Base-by-base conservation (phyloP, 805 yeast genomes). In the Teunomyces funiuensis region DNA sequence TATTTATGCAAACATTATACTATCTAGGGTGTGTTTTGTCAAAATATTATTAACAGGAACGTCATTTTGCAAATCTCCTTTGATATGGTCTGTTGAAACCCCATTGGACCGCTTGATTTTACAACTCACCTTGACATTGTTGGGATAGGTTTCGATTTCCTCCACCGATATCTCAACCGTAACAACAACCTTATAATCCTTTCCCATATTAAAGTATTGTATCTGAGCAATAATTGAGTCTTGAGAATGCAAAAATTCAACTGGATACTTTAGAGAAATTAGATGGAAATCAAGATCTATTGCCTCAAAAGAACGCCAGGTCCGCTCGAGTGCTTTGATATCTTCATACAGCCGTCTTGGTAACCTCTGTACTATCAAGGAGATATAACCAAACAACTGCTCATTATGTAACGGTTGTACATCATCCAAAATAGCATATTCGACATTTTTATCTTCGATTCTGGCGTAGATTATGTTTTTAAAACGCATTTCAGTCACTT, bases 241-340 rank as follows among this genome's bases (percentile, higher is more conserved):
- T 4, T 38, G 28, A 2, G 38, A 9, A 9, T 42, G 44, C 5
- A 43, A 34, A 23, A 51, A 37, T 13, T 40, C 37, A 11, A 64
- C 33, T 0, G 73, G 73, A 37, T 50, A 62, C 43, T 51, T 51
- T 22, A 65, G 39, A 1, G 63, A 51, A 2, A 66, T 45, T 37
- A 53, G 57, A 50, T 53, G 59, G 15, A 70, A 49, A 33, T 65
- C 69, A 7, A 36, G 27, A 43, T 69, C 74, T 7, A 61, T 46
- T 16, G 36, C 28, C 28, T 41, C 43, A 8, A 58, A 42, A 19
- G 31, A n/a, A 8, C 13, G 11, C 34, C 34, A 31, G 11, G 25
- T 20, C 9, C n/a, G 25, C 16, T 31, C 16, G 14, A 31, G 34
- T 3, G n/a, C 11, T 9, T 14, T 8, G 13, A 31, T 14, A 18